Evolutionary conservation across 805 yeast genomes (phyloP), one percentile per base, ranked within the genome.

Genomic region (Debaryomyces tyrocola): DNA sequence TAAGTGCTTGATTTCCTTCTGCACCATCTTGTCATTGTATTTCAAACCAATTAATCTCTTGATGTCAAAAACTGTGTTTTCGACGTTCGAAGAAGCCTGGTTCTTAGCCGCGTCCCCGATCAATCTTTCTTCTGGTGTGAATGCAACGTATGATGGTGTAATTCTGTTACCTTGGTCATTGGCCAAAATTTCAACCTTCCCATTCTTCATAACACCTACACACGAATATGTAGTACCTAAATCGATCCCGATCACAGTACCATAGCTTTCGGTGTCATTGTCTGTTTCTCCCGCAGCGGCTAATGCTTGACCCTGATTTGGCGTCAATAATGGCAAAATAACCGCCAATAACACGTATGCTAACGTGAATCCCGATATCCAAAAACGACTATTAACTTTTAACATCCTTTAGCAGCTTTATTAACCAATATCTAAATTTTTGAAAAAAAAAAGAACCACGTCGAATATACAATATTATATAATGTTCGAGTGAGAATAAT

Each of bases 111-210:
- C 91, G 67, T 87, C 96, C 74, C 96, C 96, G 60, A 87, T 86
- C 63, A 87, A 77, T 74, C 96, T 83, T 77, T 89, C 96, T 48
- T 85, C 79, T 58, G 86, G 91, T 42, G 95, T 87, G 78, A 89
- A 89, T 39, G 96, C 96, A 49, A 89, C 96, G 68, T 85, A 90
- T 24, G 96, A 89, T 48, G 96, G 96, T 44, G 96, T 89, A 49
- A 90, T 88, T 79, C 96, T 87, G 83, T 89, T 89, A 82, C 96
- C 96, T 78, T 89, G 96, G 73, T 90, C 96, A 69, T 89, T 89
- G 64, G 96, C 96, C 67, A 90, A 86, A 70, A 89, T 89, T 73
- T 90, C 96, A 44, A 90, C 96, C 68, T 85, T 78, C 57, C 90
- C 91, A 64, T 86, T 86, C 62, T 88, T 78, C 77, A 88, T 88